These are phyloP conservation scores for Aspergillus unguis DNA, from an alignment of 2,329 filamentous ascomycete genomes.

Conservation along the genomic window DNA sequence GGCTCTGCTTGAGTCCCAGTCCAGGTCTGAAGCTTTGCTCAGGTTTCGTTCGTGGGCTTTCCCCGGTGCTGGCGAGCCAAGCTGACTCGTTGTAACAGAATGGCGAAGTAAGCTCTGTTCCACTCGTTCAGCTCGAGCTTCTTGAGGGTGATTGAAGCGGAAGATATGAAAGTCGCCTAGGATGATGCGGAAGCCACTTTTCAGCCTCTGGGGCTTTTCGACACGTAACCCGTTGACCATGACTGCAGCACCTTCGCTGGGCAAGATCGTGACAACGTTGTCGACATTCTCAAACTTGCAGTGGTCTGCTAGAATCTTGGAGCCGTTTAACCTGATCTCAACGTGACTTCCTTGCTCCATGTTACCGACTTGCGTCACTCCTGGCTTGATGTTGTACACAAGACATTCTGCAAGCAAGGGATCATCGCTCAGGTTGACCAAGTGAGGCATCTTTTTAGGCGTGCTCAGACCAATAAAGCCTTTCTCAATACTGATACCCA, in stretches of 20 bases:
- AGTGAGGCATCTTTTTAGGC: constrained; percentile 98
- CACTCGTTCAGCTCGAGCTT: constrained; percentile 86
- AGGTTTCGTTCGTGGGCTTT: constrained; percentile 74
- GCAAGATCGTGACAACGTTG: constrained; percentile 86
- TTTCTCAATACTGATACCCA: constrained; percentile 98
- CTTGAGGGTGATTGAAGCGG: constrained; percentile 95
- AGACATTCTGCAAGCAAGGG: constrained; percentile 92
- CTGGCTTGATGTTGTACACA: constrained; percentile 96
- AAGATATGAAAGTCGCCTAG: constrained; percentile 98
- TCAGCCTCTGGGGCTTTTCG: constrained; percentile 76
- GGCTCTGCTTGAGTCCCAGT: constrained; percentile 67
- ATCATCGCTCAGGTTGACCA: constrained; percentile 95
- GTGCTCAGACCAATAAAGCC: constrained; percentile 93
- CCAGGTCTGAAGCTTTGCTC: constrained; percentile 77
- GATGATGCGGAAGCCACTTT: constrained; percentile 92
- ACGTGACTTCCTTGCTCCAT: constrained; percentile 79
- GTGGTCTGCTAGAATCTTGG: constrained; percentile 86
- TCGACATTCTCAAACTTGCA: constrained; percentile 93
- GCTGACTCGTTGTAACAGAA: constrained; percentile 63
- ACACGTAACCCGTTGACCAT: constrained; percentile 97
- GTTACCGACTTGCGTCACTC: constrained; percentile 89
- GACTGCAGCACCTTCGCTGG: constrained; percentile 85
- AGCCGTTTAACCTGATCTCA: constrained; percentile 91
- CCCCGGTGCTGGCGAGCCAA: constrained; percentile 61
- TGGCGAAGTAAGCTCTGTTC: constrained; percentile 85